Evolutionary conservation across 2,329 filamentous ascomycete genomes (phyloP).

Genomic region (Didymella arachidicola): DNA sequence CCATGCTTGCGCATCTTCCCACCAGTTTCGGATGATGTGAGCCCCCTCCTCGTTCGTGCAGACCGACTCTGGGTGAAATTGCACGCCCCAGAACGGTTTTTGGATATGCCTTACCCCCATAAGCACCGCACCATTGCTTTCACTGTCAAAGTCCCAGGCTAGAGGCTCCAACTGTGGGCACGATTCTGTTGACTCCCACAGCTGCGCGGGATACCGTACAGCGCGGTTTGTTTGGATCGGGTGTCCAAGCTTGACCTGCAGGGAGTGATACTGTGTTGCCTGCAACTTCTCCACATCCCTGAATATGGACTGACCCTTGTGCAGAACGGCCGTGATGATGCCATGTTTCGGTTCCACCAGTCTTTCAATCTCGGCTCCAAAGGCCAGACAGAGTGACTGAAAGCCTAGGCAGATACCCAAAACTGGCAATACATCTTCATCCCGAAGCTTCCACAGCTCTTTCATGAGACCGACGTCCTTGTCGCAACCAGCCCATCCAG

Average conservation of each 20-base stretch:
- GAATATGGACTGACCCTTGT: conserved; percentile 71
- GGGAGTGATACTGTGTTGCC: conserved; percentile 79
- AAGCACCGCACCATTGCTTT: conserved; percentile 65
- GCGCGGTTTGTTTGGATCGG: conserved; percentile 35
- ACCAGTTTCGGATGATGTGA: conserved; percentile 77
- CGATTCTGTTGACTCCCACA: conserved; percentile 51
- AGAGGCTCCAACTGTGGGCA: conserved; percentile 54
- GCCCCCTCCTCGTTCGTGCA: conserved; percentile 76
- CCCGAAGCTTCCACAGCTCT: conserved; percentile 73
- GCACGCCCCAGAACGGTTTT: conserved; percentile 84
- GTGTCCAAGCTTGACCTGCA: conserved; percentile 58
- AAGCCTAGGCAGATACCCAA: conserved; percentile 91
- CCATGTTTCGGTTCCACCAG: conserved; percentile 81
- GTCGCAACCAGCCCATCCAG: conserved; percentile 75
- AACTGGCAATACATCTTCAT: conserved; percentile 71
- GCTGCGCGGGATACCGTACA: conserved; percentile 49
- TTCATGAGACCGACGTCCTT: conserved; percentile 85
- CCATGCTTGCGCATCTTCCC: conserved; percentile 69
- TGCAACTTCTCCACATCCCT: conserved; percentile 64
- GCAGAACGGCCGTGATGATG: conserved; percentile 74
- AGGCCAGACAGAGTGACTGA: conserved; percentile 76
- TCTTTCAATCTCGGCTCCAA: conserved; percentile 71
- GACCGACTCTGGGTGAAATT: conserved; percentile 90
- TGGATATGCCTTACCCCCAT: conserved; percentile 75
- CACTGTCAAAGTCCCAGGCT: conserved; percentile 58